Evolutionary conservation across 2,329 filamentous ascomycete genomes (phyloP), one percentile per base, ranked within the genome.

Genomic region (Fusarium sambucinum): DNA sequence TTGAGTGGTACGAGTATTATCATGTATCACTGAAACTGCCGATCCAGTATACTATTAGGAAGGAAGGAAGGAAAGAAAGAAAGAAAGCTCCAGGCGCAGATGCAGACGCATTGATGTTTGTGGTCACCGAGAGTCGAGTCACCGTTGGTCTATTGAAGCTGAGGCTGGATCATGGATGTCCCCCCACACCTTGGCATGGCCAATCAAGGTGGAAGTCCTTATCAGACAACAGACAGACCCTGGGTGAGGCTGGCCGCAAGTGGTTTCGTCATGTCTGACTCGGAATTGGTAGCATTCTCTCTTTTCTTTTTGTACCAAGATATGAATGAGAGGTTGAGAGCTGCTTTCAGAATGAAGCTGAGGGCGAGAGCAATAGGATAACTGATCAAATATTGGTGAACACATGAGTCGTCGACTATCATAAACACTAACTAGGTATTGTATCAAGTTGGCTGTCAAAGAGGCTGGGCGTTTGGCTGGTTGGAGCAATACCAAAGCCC

Each of bases 141-240:
- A 55, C 41, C 33, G 25, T 38, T 35, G 40, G 44, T 52, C 21
- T 56, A 63, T 21, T 57, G 57, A 63, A 58, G 68, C 46, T 46
- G 47, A 50, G 58, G 68, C 54, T 50, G 47, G 47, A 62, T 63
- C 40, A 38, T 61, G 33, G 41, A 57, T 53, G 53, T 46, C 52
- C 67, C 69, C 72, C 70, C 69, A 70, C 70, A 66, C 62, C 44
- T 48, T 54, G 51, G 25, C 55, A 45, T 35, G 56, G 45, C 74
- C 74, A 76, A 75, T 75, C 51, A 62, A 54, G 42, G 59, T 52
- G 55, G 55, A 61, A 63, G 61, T 42, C 32, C 74, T 76, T 76
- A 76, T 76, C 74, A 75, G 38, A 58, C 46, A 30, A 42, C 32
- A 50, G 32, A 50, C 17, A 38, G 23, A 37, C 55, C 30, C 38